Evolutionary conservation across 495 filamentous ascomycete species (phyloP).

Genomic region (Chlorociboria aeruginascens): DNA sequence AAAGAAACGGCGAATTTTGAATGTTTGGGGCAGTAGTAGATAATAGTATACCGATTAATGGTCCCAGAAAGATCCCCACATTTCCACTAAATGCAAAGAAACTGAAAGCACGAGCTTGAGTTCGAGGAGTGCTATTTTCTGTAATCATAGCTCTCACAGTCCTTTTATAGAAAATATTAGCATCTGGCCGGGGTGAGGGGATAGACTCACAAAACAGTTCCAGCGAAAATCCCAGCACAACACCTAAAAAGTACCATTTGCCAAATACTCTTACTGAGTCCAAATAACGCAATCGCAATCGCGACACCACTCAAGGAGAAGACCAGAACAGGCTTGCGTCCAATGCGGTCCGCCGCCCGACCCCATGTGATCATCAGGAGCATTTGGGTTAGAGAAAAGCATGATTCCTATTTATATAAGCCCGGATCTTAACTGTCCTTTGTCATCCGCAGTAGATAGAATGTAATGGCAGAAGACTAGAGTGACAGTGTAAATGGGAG

Average conservation of each 20-base stretch:
- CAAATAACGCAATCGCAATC: constrained; percentile 46
- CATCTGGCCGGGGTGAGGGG: neutral
- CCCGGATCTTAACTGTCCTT: neutral
- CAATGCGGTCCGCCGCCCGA: constrained; percentile 47
- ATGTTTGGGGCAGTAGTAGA: constrained; percentile 6
- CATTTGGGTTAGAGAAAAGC: constrained; percentile 57
- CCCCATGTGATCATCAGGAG: constrained; percentile 40
- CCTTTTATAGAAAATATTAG: constrained; percentile 2
- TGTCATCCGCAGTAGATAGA: neutral
- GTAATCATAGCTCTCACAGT: constrained; percentile 61
- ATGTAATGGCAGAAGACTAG: neutral
- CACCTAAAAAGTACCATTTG: constrained; percentile 59
- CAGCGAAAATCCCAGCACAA: constrained; percentile 54
- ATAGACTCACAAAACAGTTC: constrained; percentile 39
- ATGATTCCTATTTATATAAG: constrained; percentile 34
- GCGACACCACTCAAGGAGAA: constrained; percentile 47
- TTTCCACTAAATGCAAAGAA: constrained; percentile 61
- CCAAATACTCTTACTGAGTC: constrained; percentile 43
- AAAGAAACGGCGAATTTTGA: neutral
- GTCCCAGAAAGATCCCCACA: constrained; percentile 56
- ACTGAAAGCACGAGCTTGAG: constrained; percentile 57
- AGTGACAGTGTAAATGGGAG: neutral
- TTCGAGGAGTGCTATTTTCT: constrained; percentile 52
- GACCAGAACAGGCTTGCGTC: constrained; percentile 56
- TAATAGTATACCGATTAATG: constrained; percentile 36